phyloP scores from a whole-genome alignment of 148 eudicot genomes.

The Euryodendron excelsum region DNA sequence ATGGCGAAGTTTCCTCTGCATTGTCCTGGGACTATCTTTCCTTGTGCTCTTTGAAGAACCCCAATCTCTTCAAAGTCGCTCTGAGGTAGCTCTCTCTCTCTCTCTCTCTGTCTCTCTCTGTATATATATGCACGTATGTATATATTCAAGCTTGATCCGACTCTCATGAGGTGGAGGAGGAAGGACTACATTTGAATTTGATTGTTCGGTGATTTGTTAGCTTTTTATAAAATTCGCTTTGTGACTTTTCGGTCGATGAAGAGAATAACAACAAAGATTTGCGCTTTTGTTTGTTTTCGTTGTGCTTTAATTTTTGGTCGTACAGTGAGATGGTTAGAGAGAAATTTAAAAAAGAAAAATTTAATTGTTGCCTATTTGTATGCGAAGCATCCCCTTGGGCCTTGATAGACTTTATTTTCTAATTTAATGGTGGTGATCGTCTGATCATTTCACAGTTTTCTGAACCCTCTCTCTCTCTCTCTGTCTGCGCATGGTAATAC shows the following conservation, averaged over 20 bases:
- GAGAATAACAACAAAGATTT: not conserved
- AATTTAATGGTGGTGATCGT: not conserved
- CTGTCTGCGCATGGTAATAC: not conserved
- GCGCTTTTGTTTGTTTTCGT: not conserved
- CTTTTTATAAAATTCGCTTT: not conserved
- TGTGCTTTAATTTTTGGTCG: not conserved
- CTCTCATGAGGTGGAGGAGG: not conserved
- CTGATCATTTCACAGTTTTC: not conserved
- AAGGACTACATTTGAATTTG: too few relatives aligned
- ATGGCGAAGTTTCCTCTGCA: not conserved
- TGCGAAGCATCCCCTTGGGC: not conserved
- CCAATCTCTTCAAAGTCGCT: not conserved
- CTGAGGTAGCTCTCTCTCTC: slow-evolving; percentile 9
- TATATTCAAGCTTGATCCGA: not conserved
- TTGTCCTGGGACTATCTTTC: not conserved
- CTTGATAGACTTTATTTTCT: not conserved
- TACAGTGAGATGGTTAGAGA: not conserved
- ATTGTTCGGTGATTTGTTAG: not conserved
- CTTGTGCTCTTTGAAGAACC: not conserved
- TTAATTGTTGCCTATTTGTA: not conserved
- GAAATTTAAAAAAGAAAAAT: not conserved
- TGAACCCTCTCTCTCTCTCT: not conserved
- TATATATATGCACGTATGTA: not conserved
- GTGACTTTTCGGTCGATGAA: not conserved
- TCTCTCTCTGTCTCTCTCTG: slow-evolving; percentile 7